Evolutionary conservation across 2,329 filamentous ascomycete species (phyloP).

Genomic region (Fusarium bactridioides): DNA sequence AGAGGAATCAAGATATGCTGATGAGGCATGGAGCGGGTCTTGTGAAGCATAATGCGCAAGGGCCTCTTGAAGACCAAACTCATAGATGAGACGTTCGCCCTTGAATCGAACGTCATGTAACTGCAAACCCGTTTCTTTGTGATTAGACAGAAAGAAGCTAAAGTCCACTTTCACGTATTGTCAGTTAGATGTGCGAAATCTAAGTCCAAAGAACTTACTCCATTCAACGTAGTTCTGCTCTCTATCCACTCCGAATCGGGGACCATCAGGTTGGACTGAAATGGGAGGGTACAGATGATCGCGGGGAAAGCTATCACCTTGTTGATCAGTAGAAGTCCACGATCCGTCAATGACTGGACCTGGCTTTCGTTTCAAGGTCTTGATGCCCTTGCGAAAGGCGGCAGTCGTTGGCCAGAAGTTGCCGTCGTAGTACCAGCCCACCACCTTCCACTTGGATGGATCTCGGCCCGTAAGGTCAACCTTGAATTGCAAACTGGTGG

Average conservation of each 20-base stretch:
- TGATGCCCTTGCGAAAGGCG: conserved; percentile 27
- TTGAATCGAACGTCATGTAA: conserved; percentile 63
- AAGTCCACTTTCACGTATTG: conserved; percentile 47
- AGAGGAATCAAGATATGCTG: conserved; percentile 56
- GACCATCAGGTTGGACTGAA: conserved; percentile 14
- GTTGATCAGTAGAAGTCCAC: conserved; percentile 19
- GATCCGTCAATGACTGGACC: conserved; percentile 13
- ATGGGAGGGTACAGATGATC: conserved; percentile 8
- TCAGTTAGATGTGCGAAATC: not conserved
- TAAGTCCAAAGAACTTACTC: not conserved
- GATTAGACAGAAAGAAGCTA: conserved; percentile 60
- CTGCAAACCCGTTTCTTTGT: conserved; percentile 56
- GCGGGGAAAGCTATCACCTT: not conserved
- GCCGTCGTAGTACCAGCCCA: conserved; percentile 63
- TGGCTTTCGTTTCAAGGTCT: not conserved
- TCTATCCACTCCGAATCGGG: conserved; percentile 15
- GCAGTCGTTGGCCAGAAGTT: conserved; percentile 60
- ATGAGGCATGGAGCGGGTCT: conserved; percentile 56
- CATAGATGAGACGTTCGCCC: conserved; percentile 63
- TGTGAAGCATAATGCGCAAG: conserved; percentile 60
- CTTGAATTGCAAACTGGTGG: conserved; percentile 54
- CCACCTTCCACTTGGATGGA: conserved; percentile 57
- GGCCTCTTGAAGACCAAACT: conserved; percentile 64
- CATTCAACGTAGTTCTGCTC: conserved; percentile 24
- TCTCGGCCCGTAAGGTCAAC: conserved; percentile 60